Base-by-base conservation (phyloP, 2,329 filamentous ascomycete species). In the Monilinia fructicola region DNA sequence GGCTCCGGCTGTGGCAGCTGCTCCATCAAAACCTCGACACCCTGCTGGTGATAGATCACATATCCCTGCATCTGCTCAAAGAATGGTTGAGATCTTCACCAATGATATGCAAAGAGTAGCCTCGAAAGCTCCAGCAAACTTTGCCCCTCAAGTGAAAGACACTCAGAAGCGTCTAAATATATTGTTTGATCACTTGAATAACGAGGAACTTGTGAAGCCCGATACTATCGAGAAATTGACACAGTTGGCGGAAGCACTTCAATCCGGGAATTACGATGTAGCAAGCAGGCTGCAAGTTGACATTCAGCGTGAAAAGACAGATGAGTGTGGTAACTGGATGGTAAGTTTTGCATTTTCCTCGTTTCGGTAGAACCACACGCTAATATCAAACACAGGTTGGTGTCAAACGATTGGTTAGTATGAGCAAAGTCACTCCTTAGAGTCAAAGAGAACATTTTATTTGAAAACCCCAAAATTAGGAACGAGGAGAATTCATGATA, bases 171-270 rank as follows among this genome's bases (percentile, higher is more conserved):
- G 95, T 38, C 84, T 99, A 67, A 91, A 91, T 74, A 88, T 97
- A 60, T 82, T 99, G n/a, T 98, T 97, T 77, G 94, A 99, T 76
- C 93, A 97, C 78, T 83, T 99, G 56, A 99, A 98, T 83, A 98
- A 98, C 72, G 90, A 93, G 75, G 93, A 98, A 75, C 82, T 97
- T 52, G 83, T 98, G 65, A 91, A 90, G 80, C 86, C 90, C 1
- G 89, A 91, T 74, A 97, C 90, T 0, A 85, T 93, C 60, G 82
- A 86, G 68, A 83, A 88, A 75, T 81, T 93, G 73, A 82, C 83
- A 11, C 81, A 87, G 73, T 79, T 93, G 40, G 84, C 90, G 11
- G 80, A 85, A 69, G 86, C 90, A 35, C 78, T 96, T 65, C 85
- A 90, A 72, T 78, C 81, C 65, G 88, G 87, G 80, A 83, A 95